Conservation (phyloP, 2,329 filamentous ascomycete species). For the Epichloe amarillans region DNA sequence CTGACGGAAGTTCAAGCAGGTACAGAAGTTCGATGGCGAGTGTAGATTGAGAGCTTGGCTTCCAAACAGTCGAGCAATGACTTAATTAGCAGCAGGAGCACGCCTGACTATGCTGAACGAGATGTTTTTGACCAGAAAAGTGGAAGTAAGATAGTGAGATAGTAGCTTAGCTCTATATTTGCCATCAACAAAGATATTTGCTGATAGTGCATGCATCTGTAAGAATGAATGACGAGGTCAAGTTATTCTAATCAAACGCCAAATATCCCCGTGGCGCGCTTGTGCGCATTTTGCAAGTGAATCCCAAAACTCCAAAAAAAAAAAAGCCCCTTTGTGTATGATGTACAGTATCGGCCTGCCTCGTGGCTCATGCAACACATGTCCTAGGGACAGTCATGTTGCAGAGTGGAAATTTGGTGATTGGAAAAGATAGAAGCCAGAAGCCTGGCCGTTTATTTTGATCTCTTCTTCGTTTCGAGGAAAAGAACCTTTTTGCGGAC, state of each 20-base stretch:
- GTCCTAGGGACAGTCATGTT: not conserved
- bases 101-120: not conserved
- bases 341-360: slow-evolving; percentile 14
- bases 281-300: slow-evolving; percentile 1
- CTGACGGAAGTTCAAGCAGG: not conserved
- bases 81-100: not conserved
- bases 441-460: slow-evolving; percentile 29
- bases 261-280: not conserved
- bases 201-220: not conserved
- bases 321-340: slow-evolving; percentile 12
- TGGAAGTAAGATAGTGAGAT: not conserved
- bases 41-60: not conserved
- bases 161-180: slow-evolving; percentile 3
- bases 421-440: not conserved
- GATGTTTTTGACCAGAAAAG: not conserved
- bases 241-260: not conserved
- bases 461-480: slow-evolving; percentile 77
- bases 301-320: slow-evolving; percentile 19
- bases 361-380: not conserved
- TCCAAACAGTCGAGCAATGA: not conserved
- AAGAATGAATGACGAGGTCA: not conserved
- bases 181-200: not conserved
- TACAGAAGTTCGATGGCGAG: not conserved
- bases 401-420: not conserved
- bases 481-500: slow-evolving; percentile 97